Base-by-base conservation (phyloP, 2,329 filamentous ascomycete species). In the Verticillium tricorpus region DNA sequence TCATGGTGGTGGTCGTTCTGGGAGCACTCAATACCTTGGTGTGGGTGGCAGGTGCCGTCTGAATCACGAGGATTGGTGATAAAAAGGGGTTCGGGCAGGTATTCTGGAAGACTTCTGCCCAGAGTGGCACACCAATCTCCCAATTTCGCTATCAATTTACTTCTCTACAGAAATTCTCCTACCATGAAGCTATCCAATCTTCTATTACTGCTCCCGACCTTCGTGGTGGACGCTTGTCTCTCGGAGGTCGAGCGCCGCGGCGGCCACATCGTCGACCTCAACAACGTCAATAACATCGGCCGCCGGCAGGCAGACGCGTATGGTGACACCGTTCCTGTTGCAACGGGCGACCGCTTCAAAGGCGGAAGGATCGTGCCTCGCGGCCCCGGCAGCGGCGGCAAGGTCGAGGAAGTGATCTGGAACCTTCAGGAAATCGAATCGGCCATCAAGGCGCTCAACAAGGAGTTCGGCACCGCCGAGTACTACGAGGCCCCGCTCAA, bases 401-500 rank as follows among this genome's bases (percentile, higher is more conserved):
- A 61, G 9, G 15, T 50, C 34, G 70, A 70, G 34, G 74, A 82
- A 60, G 64, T 71, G 52, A 77, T 73, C 59, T 77, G 82, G 67
- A 83, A 77, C 57, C 70, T 76, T 40, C 65, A 67, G 12, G 81
- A 83, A 66, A 73, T 83, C 59, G 72, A 73, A 55, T 78, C 78
- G 2, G 81, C 75, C 1, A 71, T 82, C 32, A 66, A 76, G 31
- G 77, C 72, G 34, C 76, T 83, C 31, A 74, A 73, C 22, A 73
- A 65, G 31, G 67, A 67, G n/a, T 81, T 77, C 61, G 68, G 72
- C 32, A 69, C 76, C 3, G 70, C 80, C 32, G 68, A 69, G 56
- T 71, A 77, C 15, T 73, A 82, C 63, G 72, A 71, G 1, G 70
- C 78, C 1, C 79, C 80, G 1, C 68, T 77, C 65, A 73, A 72